Conservation (phyloP, 2,329 filamentous ascomycete genomes). For the Sclerotinia minor region DNA sequence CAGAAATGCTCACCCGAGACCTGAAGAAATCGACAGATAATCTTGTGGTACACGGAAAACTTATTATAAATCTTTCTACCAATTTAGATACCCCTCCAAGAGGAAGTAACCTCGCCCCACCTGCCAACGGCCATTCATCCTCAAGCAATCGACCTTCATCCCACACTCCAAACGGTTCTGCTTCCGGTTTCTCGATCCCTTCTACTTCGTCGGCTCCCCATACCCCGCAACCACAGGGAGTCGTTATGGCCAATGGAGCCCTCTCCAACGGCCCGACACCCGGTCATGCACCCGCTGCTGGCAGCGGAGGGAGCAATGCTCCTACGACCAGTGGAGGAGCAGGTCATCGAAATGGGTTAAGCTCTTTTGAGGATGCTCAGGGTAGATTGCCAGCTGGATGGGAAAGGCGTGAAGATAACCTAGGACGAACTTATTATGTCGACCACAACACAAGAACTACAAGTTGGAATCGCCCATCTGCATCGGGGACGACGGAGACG, state of each 20-base stretch:
- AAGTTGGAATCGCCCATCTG: conserved; percentile 91
- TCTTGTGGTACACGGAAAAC: conserved; percentile 93
- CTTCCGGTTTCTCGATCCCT: conserved; percentile 32
- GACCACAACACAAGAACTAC: conserved; percentile 97
- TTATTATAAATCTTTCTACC: conserved; percentile 94
- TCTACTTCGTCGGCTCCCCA: conserved; percentile 44
- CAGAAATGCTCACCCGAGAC: conserved; percentile 95
- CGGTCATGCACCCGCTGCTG: conserved; percentile 41
- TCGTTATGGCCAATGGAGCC: conserved; percentile 39
- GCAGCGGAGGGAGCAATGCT: conserved; percentile 37
- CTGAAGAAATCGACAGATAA: conserved; percentile 98
- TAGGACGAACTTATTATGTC: conserved; percentile 95
- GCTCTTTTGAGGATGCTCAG: conserved; percentile 95
- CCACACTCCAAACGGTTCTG: conserved; percentile 40
- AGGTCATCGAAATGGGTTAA: conserved; percentile 58
- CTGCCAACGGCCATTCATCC: conserved; percentile 35
- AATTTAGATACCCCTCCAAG: conserved; percentile 74
- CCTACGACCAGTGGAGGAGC: conserved; percentile 33
- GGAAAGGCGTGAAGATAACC: conserved; percentile 93
- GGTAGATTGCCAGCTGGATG: conserved; percentile 89
- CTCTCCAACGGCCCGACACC: conserved; percentile 39
- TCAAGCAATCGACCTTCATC: conserved; percentile 37
- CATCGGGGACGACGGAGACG: conserved; percentile 72
- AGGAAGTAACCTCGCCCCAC: conserved; percentile 45
- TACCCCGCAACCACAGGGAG: conserved; percentile 35